Percentiles rank a stretch among this genome's conserved stretches.
Conservation (phyloP, 2,329 filamentous ascomycete genomes). For the Xylariaceae sp. region DNA sequence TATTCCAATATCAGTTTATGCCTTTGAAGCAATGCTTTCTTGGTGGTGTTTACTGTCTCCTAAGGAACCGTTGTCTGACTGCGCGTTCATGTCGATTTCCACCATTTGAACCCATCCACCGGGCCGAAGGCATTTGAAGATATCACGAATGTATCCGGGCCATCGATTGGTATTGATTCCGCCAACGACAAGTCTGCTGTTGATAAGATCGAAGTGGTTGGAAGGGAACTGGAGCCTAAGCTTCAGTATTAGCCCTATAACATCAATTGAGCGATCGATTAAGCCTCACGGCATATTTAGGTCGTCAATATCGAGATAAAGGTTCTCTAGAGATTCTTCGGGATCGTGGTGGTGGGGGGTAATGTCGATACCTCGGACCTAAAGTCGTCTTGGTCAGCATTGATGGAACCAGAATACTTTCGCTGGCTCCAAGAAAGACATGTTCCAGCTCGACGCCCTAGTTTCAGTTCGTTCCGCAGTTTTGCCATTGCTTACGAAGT, state of each 20-base stretch:
- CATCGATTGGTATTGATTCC: conserved; percentile 72
- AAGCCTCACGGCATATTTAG: conserved; percentile 57
- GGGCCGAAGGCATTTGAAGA: conserved; percentile 65
- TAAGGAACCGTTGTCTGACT: conserved; percentile 80
- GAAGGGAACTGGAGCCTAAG: conserved; percentile 49
- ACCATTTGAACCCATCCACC: conserved; percentile 85
- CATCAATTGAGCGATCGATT: too few relatives aligned
- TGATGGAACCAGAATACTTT: too few relatives aligned
- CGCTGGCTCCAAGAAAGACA: too few relatives aligned
- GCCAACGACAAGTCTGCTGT: conserved; percentile 68
- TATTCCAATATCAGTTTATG: conserved; percentile 12
- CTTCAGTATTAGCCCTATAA: too few relatives aligned
- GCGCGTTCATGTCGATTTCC: conserved; percentile 81
- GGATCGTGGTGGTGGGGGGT: conserved; percentile 57
- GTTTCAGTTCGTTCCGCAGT: too few relatives aligned
- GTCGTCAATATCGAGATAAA: conserved; percentile 70
- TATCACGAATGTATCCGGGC: conserved; percentile 71
- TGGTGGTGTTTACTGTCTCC: conserved; percentile 48
- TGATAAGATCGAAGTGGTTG: conserved; percentile 76
- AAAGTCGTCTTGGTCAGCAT: conserved; percentile 12
- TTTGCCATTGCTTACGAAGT: too few relatives aligned
- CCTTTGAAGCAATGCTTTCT: neutral
- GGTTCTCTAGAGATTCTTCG: conserved; percentile 59
- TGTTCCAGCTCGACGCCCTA: too few relatives aligned
- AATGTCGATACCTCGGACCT: conserved; percentile 71